Conservation (phyloP, 2,329 filamentous ascomycete genomes). For the Macrophomina tecta region DNA sequence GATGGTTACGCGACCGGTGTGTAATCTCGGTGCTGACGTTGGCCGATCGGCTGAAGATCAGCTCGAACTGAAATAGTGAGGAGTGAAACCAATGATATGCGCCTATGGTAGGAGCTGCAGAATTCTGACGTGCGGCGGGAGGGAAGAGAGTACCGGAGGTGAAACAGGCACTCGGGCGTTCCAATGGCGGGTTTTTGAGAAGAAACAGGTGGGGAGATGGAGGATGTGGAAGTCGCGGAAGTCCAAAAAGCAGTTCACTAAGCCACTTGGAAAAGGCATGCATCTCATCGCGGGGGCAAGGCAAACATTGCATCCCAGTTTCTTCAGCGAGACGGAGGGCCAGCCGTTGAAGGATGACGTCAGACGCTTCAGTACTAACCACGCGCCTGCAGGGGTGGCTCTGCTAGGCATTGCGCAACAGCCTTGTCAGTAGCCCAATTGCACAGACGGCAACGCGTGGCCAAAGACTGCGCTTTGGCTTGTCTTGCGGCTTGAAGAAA, state of each 20-base stretch:
- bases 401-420: conserved; percentile 8
- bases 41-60: conserved; percentile 1
- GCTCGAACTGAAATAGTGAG: background rate
- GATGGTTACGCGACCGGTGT: conserved; percentile 10
- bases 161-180: background rate
- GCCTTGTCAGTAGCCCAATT: background rate
- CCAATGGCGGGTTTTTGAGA: background rate
- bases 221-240: background rate
- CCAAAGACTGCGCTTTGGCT: background rate
- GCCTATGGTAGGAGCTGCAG: background rate
- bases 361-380: background rate
- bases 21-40: conserved; percentile 18
- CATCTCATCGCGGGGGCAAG: conserved; percentile 11
- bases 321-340: conserved; percentile 10
- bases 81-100: background rate
- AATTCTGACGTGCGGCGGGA: background rate
- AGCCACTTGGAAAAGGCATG: conserved; percentile 6
- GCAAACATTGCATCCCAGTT: background rate
- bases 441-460: background rate
- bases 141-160: background rate
- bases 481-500: background rate
- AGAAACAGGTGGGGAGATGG: background rate
- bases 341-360: background rate
- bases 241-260: background rate
- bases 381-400: background rate